Conservation (phyloP, 306 rosid genomes). For the Gillenia trifoliata region DNA sequence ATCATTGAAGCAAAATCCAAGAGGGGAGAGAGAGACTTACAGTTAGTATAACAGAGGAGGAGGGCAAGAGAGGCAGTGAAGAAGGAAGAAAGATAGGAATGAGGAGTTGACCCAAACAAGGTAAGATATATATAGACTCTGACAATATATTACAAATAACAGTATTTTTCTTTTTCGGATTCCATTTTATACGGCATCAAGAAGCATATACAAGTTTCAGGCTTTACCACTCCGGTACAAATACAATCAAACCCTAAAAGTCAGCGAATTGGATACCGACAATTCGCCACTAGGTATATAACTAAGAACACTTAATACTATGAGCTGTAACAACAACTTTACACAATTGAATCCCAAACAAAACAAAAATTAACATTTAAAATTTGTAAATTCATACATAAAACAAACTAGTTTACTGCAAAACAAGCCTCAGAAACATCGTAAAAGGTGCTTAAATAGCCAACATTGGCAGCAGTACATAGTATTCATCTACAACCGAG, state of each 20-base stretch:
- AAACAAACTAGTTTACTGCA: background rate
- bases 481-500: background rate
- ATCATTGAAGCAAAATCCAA: too few relatives aligned
- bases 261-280: background rate
- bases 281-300: background rate
- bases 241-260: background rate
- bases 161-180: too few relatives aligned
- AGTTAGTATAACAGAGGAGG: background rate
- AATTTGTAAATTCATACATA: background rate
- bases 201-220: background rate
- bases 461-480: background rate
- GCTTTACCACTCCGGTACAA: background rate
- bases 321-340: background rate
- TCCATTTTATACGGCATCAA: too few relatives aligned
- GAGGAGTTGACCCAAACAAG: conserved; percentile 9
- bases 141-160: too few relatives aligned
- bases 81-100: conserved; percentile 8
- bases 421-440: background rate
- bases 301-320: background rate
- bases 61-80: background rate
- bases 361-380: background rate
- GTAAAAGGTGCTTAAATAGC: background rate
- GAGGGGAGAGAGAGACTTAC: conserved; percentile 17
- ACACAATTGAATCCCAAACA: background rate
- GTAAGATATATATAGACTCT: conserved; percentile 1